Conservation (phyloP, 1,284 basidiomycete genomes). For the Ceratorhiza oryzae-sativae region DNA sequence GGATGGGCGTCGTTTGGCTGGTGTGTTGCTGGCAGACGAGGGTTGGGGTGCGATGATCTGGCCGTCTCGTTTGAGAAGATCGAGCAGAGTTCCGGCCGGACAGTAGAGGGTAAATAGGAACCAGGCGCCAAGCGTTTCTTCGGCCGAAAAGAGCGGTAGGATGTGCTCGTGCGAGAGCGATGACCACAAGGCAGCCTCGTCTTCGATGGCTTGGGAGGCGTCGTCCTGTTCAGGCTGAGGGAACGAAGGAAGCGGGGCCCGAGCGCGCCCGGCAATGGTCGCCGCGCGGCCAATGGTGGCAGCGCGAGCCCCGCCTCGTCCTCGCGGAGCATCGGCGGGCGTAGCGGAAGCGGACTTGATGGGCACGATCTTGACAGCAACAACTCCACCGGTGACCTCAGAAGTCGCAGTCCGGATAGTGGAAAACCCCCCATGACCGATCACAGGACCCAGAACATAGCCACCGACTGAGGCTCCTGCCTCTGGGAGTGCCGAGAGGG, state of each 20-base stretch:
- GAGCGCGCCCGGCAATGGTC: conserved; percentile 50
- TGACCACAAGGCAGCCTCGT: conserved; percentile 83
- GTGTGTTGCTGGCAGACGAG: conserved; percentile 6
- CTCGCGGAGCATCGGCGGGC: conserved; percentile 45
- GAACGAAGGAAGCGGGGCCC: conserved; percentile 53
- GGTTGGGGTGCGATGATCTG: conserved; percentile 5
- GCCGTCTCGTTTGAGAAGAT: conserved; percentile 79
- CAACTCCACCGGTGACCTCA: conserved; percentile 60
- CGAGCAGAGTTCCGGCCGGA: conserved; percentile 84
- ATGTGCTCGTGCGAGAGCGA: conserved; percentile 78
- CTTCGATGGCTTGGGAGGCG: conserved; percentile 55
- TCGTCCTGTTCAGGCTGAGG: conserved; percentile 48
- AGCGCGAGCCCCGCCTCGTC: conserved; percentile 37
- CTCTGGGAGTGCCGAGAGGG: conserved; percentile 22
- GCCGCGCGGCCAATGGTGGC: conserved; percentile 32
- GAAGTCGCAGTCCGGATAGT: conserved; percentile 78
- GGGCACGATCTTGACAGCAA: conserved; percentile 84
- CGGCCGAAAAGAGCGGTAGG: conserved; percentile 78
- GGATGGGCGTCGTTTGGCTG: conserved; percentile 11
- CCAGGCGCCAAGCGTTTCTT: conserved; percentile 71
- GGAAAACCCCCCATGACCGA: conserved; percentile 89
- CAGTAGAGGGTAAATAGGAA: conserved; percentile 87
- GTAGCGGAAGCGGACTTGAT: conserved; percentile 60
- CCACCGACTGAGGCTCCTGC: conserved; percentile 45
- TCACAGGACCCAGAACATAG: conserved; percentile 79